Evolutionary conservation across 1,284 basidiomycete genomes (phyloP).

Genomic region (Microbotryum silenes-acaulis): DNA sequence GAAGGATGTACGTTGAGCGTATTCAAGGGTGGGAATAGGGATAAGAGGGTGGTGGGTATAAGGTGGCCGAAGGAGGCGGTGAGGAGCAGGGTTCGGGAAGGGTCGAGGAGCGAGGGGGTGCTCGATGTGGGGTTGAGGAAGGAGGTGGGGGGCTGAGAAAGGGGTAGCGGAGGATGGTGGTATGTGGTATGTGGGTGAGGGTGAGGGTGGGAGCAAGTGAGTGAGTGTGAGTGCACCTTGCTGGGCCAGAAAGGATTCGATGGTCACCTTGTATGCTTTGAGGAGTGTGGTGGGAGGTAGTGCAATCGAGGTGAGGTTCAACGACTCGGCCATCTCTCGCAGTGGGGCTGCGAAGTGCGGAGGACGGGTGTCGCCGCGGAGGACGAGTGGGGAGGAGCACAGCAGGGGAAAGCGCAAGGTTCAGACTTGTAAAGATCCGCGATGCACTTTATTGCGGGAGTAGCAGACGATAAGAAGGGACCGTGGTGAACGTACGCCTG

Average conservation of each 20-base stretch:
- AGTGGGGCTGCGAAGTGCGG: slow-evolving; percentile 21
- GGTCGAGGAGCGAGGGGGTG: not conserved
- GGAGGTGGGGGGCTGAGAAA: not conserved
- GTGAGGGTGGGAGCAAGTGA: not conserved
- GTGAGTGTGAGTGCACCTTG: not conserved
- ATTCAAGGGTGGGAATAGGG: slow-evolving; percentile 55
- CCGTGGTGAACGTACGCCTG: slow-evolving; percentile 15
- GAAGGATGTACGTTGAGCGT: slow-evolving; percentile 91
- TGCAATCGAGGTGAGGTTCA: slow-evolving; percentile 11
- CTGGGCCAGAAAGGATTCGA: no score
- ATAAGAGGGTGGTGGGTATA: slow-evolving; percentile 58
- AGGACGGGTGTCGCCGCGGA: not conserved
- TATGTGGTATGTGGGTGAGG: not conserved
- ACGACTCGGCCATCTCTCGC: slow-evolving; percentile 24
- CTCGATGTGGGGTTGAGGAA: not conserved
- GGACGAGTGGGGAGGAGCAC: not conserved
- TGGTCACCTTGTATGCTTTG: slow-evolving; percentile 16
- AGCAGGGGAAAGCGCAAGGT: no score
- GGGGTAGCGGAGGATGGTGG: not conserved
- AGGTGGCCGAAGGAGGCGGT: slow-evolving; percentile 92
- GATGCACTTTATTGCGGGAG: no score
- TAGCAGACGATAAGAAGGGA: no score
- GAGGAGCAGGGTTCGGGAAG: slow-evolving; percentile 50
- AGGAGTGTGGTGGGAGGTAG: slow-evolving; percentile 21
- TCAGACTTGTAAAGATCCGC: no score